Conservation (phyloP, 257 asterid species). For the Solanum pimpinellifolium region DNA sequence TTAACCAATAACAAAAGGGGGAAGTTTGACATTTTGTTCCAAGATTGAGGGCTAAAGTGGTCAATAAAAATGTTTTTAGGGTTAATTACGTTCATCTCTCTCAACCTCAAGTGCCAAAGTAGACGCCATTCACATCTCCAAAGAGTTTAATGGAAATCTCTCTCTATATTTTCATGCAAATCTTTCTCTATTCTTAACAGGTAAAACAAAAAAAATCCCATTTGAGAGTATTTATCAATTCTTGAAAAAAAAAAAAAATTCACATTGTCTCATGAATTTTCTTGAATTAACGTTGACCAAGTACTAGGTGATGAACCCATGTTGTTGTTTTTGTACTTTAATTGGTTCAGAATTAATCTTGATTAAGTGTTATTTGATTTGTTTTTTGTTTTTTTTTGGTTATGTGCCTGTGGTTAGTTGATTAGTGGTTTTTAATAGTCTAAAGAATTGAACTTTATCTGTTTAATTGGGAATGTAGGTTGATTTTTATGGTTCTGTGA, state of each 20-base stretch:
- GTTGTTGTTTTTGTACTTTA: background rate
- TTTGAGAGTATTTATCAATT: background rate
- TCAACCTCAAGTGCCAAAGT: background rate
- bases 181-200: background rate
- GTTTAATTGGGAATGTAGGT: background rate
- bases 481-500: background rate
- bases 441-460: background rate
- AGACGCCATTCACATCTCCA: background rate
- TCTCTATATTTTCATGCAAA: background rate
- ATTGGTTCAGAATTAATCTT: background rate
- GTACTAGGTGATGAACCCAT: background rate
- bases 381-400: background rate
- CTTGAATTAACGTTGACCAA: constrained; percentile 1
- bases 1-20: background rate
- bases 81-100: background rate
- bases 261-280: background rate
- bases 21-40: background rate
- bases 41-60: background rate
- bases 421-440: background rate
- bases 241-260: background rate
- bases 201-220: background rate
- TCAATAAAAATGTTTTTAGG: background rate
- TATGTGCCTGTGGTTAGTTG: background rate
- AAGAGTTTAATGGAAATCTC: background rate
- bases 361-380: background rate